Base-by-base conservation (phyloP, 2,329 filamentous ascomycete genomes). In the Colletotrichum sp. region DNA sequence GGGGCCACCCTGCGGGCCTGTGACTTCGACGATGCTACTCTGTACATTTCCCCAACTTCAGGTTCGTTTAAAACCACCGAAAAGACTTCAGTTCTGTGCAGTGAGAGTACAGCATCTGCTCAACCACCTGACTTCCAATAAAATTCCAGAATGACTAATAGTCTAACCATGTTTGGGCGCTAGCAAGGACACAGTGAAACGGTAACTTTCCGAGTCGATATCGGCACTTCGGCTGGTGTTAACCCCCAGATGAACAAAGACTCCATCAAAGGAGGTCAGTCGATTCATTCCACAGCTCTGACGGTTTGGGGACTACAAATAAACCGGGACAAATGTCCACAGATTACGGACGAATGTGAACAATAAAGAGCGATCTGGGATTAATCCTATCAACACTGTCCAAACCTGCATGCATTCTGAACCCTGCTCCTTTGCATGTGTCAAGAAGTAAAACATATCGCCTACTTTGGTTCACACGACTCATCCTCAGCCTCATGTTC, bases 261-360 rank as follows among this genome's bases (percentile, higher is more conserved):
- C 22, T 57, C 26, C 52, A 57, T 57, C 52, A 24, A 57, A 5
- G 24, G 7, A 57, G 24, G 52, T 57, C 7, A 26, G 52, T 57
- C 24, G 4, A 57, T 24, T 12, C 52, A 28, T 26, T 5, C 52
- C 52, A 28, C 22, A 59, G 24, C 55, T 28, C 55, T 59, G 24
- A 16, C 26, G 55, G 8, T 1, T 6, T 59, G 55, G 55, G 55
- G 24, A 26, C 9, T 22, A 48, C n/a, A 48, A 22, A 48, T 22
- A 1, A n/a, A 12, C n/a, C 3, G 1, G 44, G 15, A 16, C 24
- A 5, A 28, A 15, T 24, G 2, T 9, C 1, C 6, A 9, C 0
- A 8, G 8, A 48, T 48, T 13, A 22, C n/a, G 10, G 24, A 59
- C 55, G 15, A 59, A 6, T 15, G 4, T 59, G 26, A 22, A 4